Base-by-base conservation (phyloP, 2,329 filamentous ascomycete species). In the Aspergillus bombycis region DNA sequence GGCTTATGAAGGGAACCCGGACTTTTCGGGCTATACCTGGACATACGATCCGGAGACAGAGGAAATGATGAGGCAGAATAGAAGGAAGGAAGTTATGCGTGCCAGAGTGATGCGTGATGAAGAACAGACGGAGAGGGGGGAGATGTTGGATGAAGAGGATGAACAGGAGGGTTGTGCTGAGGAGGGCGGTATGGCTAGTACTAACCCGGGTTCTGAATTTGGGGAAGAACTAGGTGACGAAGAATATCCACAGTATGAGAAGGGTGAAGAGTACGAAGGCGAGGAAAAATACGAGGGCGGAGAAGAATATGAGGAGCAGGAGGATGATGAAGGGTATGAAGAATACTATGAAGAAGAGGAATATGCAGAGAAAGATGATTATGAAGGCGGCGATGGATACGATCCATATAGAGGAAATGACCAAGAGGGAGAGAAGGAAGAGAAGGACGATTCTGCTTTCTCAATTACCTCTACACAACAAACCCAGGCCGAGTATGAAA, bases 401-500 rank as follows among this genome's bases (percentile, higher is more conserved):
- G 23, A 57, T 8, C 23, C 14, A 23, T 61, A 16, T 23, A 36
- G 38, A 50, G 14, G 32, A 58, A 32, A 48, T 7, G 52, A 54
- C n/a, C 30, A 19, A 54, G 30, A 59, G 28, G 30, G 16, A 52
- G 32, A 21, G 45, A 36, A 38, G 45, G 34, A 12, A 4, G 50
- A 55, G 9, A 53, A 60, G 8, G 43, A 53, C 4, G 19, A 50
- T 4, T 19, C 30, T 10, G 14, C 56, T 14, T 21, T 48, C n/a
- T 58, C 48, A n/a, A 46, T 48, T 14, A 38, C 56, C 19, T 48
- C 41, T 19, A 48, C 38, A n/a, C 38, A 60, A 14, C 43, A 55
- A n/a, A 58, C 48, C 21, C 38, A 60, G 8, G 19, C 43, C 7
- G 62, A 64, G 8, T 62, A 64, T 34, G 53, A 52, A 41, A 64